phyloP scores from a whole-genome alignment of 208 protist species.

The Acanthamoeba pearcei region DNA sequence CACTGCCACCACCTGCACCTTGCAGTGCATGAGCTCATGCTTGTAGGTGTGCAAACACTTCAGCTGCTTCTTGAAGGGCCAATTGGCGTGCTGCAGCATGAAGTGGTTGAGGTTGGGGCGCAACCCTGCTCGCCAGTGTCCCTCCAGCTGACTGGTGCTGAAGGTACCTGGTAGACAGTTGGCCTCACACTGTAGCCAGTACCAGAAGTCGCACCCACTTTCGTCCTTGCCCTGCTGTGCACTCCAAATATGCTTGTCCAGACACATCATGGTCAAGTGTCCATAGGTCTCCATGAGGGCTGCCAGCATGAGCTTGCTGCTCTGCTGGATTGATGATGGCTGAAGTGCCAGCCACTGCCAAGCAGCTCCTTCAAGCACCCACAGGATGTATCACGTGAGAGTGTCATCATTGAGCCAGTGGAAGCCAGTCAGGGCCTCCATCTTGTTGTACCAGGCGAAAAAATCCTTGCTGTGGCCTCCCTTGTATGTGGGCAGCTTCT shows the following conservation, averaged over 20 bases:
- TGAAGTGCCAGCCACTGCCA: not conserved
- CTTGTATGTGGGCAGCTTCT: not conserved
- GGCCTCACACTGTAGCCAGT: not conserved
- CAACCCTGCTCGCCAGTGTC: not conserved
- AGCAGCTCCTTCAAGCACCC: not conserved
- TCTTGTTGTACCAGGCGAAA: not conserved
- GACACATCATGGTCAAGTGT: not conserved
- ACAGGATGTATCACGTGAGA: not conserved
- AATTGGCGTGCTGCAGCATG: not conserved
- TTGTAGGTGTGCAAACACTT: not conserved
- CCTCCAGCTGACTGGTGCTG: not conserved
- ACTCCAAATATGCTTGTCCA: not conserved
- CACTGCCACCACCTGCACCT: not conserved
- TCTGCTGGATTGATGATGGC: not conserved
- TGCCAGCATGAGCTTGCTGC: not conserved
- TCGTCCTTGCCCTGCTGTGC: not conserved
- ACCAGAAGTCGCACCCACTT: not conserved
- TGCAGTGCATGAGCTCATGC: not conserved
- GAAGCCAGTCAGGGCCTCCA: not conserved
- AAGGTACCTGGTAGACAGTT: not conserved
- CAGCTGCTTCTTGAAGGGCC: not conserved
- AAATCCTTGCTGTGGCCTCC: constrained; percentile 6
- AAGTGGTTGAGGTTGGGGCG: not conserved
- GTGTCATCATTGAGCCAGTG: not conserved
- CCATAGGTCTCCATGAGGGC: not conserved